phyloP scores from a whole-genome alignment of 1,139 yeast species.

The Wickerhamomyces sp. region DNA sequence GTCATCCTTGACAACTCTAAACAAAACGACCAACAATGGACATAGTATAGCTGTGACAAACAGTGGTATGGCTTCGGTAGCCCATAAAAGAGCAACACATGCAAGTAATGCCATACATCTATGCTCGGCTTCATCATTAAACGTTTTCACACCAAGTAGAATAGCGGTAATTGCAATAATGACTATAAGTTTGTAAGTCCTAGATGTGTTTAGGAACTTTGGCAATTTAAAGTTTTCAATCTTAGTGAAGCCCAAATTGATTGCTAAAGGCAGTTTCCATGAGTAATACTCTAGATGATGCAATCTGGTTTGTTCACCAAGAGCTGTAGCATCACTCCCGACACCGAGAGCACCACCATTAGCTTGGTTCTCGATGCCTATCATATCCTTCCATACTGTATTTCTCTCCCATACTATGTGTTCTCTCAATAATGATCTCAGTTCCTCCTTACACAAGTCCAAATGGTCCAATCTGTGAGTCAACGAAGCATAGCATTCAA shows the following conservation, averaged over 20 bases:
- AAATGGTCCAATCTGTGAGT: slow-evolving; percentile 26
- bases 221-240: slow-evolving; percentile 28
- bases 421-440: slow-evolving; percentile 60
- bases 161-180: slow-evolving; percentile 42
- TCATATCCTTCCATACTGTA: slow-evolving; percentile 70
- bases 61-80: slow-evolving; percentile 66
- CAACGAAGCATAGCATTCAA: slow-evolving; percentile 41
- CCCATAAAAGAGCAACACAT: slow-evolving; percentile 71
- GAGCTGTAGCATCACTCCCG: slow-evolving; percentile 21
- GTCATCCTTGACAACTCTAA: slow-evolving; percentile 48
- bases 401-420: slow-evolving; percentile 75
- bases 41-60: slow-evolving; percentile 62
- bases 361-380: slow-evolving; percentile 50
- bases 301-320: slow-evolving; percentile 14
- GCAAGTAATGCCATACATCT: slow-evolving; percentile 65
- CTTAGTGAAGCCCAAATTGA: slow-evolving; percentile 35
- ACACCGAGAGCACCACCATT: slow-evolving; percentile 21
- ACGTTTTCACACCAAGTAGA: slow-evolving; percentile 49
- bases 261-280: slow-evolving; percentile 26
- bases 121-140: slow-evolving; percentile 53
- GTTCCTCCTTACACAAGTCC: slow-evolving; percentile 26
- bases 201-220: slow-evolving; percentile 33
- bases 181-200: slow-evolving; percentile 38
- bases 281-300: slow-evolving; percentile 26
- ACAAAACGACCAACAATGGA: slow-evolving; percentile 51